phyloP scores from a whole-genome alignment of 1,139 yeast species.

The Scheffersomyces illinoinensis region DNA sequence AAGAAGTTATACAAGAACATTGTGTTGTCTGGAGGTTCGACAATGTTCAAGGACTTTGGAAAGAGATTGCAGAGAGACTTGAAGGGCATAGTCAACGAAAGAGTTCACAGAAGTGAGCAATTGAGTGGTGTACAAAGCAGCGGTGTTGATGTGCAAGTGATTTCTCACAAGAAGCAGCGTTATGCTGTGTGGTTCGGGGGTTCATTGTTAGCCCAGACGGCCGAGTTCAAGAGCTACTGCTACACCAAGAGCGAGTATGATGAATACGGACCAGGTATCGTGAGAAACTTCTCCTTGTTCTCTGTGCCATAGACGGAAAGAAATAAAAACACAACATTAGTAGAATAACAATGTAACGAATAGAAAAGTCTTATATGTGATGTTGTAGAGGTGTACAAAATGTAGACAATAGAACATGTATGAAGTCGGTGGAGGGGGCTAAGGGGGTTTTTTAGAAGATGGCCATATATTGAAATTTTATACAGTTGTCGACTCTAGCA shows the following conservation, averaged over 20 bases:
- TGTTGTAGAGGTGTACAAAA: neutral
- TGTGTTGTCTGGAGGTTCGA: conserved; percentile 94
- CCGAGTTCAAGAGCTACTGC: conserved; percentile 94
- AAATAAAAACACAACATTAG: neutral
- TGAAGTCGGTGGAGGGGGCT: neutral
- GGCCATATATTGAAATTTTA: no score
- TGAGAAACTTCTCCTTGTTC: conserved; percentile 92
- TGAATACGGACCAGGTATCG: conserved; percentile 96
- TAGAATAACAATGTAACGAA: neutral
- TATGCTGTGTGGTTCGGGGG: conserved; percentile 99
- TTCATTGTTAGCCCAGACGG: conserved; percentile 91
- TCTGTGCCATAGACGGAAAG: conserved; percentile 65
- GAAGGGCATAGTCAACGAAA: conserved; percentile 80
- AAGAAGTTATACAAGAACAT: conserved; percentile 94
- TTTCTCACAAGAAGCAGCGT: conserved; percentile 94
- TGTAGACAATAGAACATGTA: neutral
- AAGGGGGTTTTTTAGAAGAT: no score
- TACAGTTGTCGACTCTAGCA: no score
- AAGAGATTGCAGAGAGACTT: conserved; percentile 96
- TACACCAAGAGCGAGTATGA: conserved; percentile 97
- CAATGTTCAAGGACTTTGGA: conserved; percentile 98
- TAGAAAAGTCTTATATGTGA: neutral
- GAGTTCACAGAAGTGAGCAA: conserved; percentile 80
- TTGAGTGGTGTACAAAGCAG: conserved; percentile 83
- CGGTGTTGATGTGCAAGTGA: conserved; percentile 96